Conservation (phyloP, 164 flowering plant species). For the Buxus sempervirens region DNA sequence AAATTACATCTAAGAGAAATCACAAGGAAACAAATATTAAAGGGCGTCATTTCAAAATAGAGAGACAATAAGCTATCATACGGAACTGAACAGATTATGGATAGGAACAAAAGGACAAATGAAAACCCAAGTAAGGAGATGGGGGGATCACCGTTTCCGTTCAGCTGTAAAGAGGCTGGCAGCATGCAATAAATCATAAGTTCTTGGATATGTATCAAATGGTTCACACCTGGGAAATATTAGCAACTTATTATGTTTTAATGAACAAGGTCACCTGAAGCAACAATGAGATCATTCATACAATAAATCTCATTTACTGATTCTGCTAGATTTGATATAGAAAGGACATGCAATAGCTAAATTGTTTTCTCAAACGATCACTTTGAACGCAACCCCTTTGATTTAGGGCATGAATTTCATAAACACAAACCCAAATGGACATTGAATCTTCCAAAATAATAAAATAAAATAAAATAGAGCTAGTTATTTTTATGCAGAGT, state of each 20-base stretch:
- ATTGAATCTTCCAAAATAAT: no score
- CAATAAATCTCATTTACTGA: neutral
- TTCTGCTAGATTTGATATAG: no score
- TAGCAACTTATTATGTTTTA: neutral
- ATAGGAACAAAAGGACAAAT: neutral
- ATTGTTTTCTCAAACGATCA: no score
- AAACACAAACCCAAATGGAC: no score
- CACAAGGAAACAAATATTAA: neutral
- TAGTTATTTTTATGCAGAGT: no score
- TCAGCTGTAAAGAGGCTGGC: conserved; percentile 72
- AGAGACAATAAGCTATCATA: no score
- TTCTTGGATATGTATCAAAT: conserved; percentile 88
- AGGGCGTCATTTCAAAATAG: neutral
- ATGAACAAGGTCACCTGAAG: neutral
- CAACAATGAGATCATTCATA: neutral
- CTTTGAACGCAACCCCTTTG: no score
- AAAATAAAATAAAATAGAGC: no score
- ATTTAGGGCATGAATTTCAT: no score
- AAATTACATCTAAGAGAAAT: conserved; percentile 56
- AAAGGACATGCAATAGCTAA: no score
- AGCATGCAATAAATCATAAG: conserved; percentile 85
- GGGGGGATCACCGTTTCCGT: conserved; percentile 48
- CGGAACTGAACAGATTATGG: neutral
- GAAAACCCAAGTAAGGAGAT: neutral
- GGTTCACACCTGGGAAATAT: conserved; percentile 74